Evolutionary conservation across 768 basidiomycete genomes (phyloP), one percentile per base, ranked within the genome.

Genomic region (Leccinellum rugosiceps): DNA sequence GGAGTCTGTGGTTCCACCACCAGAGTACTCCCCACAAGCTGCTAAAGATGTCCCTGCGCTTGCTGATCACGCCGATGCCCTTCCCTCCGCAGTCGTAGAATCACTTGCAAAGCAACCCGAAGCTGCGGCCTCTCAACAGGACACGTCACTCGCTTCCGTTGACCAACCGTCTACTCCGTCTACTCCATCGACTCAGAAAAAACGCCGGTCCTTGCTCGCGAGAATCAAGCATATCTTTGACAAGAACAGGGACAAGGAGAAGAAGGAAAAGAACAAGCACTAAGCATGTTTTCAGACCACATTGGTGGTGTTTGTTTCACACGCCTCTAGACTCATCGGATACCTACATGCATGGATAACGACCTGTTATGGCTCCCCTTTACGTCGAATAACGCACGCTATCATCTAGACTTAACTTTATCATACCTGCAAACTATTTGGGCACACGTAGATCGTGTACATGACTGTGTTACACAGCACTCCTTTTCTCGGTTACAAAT

Each of bases 181-280:
- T 26, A 65, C 68, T 7, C 60, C 71, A 26, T 76, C 78, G 9
- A 62, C 60, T n/a, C 69, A 67, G 15, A 84, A 84, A 74, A 86
- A 83, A 66, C 75, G 75, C 46, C 66, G 71, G 6, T 84, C 84
- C 15, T 65, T 86, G 30, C 77, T 87, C 52, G 78, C 78, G 25
- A 85, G 77, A 62, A 65, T 77, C 52, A 85, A 81, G 65, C 65
- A 76, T 41, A 64, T 84, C 6, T 86, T 87, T 34, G 75, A 82
- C 54, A 78, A 77, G 63, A 75, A 81, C 21, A 80, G 80, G 49
- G 67, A 72, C 21, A 80, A 80, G 49, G 67, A 74, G 56, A 72
- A 74, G 60, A 46, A 26, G 30, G 60, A 66, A 63, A 43, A 43
- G 41, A 19, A 43, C 10, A 43, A 43, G 41, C 41, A 19, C 41